Percentiles rank a stretch among this genome's conserved stretches.
phyloP scores from a whole-genome alignment of 2,329 filamentous ascomycete genomes.

The Colletotrichum sp. region DNA sequence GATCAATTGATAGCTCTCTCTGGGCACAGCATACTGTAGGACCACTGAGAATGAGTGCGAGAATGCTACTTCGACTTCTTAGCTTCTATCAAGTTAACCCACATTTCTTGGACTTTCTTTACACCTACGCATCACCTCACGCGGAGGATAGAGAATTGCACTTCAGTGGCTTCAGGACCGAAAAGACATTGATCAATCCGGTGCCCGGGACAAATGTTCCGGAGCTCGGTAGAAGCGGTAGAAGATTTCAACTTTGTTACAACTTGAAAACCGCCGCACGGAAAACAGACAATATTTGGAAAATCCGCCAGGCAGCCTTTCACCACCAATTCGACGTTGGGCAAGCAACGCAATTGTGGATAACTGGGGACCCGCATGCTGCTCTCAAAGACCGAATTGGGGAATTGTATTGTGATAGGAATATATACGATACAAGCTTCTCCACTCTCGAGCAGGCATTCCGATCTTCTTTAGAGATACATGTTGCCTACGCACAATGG shows the following conservation, averaged over 20 bases:
- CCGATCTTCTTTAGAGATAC: not conserved
- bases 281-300: no score
- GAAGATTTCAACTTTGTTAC: slow-evolving; percentile 39
- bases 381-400: slow-evolving; percentile 25
- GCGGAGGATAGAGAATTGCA: slow-evolving; percentile 31
- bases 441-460: slow-evolving; percentile 33
- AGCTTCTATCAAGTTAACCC: slow-evolving; percentile 45
- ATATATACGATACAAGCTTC: slow-evolving; percentile 32
- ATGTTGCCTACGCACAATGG: not conserved
- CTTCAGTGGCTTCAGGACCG: slow-evolving; percentile 40
- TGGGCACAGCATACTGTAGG: not conserved
- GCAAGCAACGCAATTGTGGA: slow-evolving; percentile 41
- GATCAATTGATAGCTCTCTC: not conserved
- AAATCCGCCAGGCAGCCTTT: slow-evolving; percentile 39
- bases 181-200: slow-evolving; percentile 28
- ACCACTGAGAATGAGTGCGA: not conserved
- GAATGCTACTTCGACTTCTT: slow-evolving; percentile 25
- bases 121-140: slow-evolving; percentile 35
- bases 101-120: slow-evolving; percentile 41
- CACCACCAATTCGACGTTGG: slow-evolving; percentile 45
- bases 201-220: slow-evolving; percentile 18
- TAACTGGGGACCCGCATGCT: slow-evolving; percentile 39
- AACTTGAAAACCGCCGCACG: slow-evolving; percentile 37
- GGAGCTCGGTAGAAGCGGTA: slow-evolving; percentile 35
- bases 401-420: not conserved